Conservation (phyloP, 2,329 filamentous ascomycete species). For the Ustulina deusta region DNA sequence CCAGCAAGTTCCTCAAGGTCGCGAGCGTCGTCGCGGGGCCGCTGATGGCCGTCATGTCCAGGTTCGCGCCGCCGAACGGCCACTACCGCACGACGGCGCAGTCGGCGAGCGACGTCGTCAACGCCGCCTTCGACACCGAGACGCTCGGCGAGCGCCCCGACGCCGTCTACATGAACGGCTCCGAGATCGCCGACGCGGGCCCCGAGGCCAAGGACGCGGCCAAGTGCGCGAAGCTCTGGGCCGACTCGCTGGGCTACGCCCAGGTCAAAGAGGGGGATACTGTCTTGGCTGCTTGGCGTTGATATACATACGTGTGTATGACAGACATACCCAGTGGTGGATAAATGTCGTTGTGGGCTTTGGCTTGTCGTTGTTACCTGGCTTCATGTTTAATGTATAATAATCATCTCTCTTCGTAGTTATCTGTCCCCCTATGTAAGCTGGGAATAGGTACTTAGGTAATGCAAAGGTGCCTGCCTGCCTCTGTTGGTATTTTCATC, state of each 20-base stretch:
- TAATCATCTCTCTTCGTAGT: too few species aligned
- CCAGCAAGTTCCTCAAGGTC: background rate
- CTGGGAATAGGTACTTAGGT: too few species aligned
- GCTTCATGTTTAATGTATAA: too few species aligned
- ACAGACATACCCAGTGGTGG: too few species aligned
- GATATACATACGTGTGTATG: too few species aligned
- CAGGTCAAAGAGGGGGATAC: constrained; percentile 49
- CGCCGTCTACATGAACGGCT: constrained; percentile 51
- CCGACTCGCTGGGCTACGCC: constrained; percentile 46
- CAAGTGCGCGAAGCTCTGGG: constrained; percentile 50
- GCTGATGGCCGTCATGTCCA: constrained; percentile 27
- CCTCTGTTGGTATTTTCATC: background rate
- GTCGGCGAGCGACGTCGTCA: constrained; percentile 51
- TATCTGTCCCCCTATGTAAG: too few species aligned
- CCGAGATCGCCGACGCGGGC: constrained; percentile 32
- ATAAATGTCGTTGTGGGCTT: too few species aligned
- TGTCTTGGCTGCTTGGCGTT: constrained; percentile 46
- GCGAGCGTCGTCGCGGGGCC: constrained; percentile 36
- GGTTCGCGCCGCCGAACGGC: constrained; percentile 43
- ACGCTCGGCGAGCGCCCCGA: constrained; percentile 48
- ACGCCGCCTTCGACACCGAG: constrained; percentile 46
- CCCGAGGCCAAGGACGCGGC: constrained; percentile 47
- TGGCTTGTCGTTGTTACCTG: too few species aligned
- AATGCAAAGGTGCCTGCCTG: too few species aligned
- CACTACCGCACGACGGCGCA: constrained; percentile 44